These are phyloP conservation scores for Psidium guajava DNA, from an alignment of 345 rosid species.

Conservation along the genomic window DNA sequence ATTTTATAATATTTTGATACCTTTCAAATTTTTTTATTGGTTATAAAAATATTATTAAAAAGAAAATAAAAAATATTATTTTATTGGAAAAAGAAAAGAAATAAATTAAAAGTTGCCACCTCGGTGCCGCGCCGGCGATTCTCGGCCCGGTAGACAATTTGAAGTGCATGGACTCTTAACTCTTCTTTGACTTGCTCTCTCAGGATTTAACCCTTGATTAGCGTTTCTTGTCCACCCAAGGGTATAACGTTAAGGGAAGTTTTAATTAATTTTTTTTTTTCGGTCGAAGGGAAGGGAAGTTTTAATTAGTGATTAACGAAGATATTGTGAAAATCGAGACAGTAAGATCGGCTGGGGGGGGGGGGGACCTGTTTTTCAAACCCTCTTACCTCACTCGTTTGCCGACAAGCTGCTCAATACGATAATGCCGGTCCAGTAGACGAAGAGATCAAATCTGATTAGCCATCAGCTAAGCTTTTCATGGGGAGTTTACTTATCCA, in stretches of 20 bases:
- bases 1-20: too few species aligned
- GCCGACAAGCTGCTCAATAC: constrained; percentile 2
- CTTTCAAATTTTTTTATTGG: too few species aligned
- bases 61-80: too few species aligned
- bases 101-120: too few species aligned
- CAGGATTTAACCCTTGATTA: background rate
- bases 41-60: too few species aligned
- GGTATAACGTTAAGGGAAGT: background rate
- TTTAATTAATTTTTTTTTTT: background rate
- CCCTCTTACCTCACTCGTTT: constrained; percentile 11
- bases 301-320: background rate
- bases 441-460: background rate
- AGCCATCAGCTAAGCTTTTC: background rate
- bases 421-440: background rate
- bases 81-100: too few species aligned
- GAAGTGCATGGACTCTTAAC: background rate
- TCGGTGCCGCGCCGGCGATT: too few species aligned
- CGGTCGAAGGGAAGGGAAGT: too few species aligned
- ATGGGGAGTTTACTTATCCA: constrained; percentile 3
- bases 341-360: background rate
- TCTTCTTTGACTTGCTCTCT: background rate
- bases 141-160: background rate
- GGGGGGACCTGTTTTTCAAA: background rate
- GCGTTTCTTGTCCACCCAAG: background rate
- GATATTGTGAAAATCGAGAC: background rate